A percentile compares a stretch with the other conserved stretches of the same genome.
Conservation (phyloP, 169 alveolate genomes). For the Eimeria sp. region DNA sequence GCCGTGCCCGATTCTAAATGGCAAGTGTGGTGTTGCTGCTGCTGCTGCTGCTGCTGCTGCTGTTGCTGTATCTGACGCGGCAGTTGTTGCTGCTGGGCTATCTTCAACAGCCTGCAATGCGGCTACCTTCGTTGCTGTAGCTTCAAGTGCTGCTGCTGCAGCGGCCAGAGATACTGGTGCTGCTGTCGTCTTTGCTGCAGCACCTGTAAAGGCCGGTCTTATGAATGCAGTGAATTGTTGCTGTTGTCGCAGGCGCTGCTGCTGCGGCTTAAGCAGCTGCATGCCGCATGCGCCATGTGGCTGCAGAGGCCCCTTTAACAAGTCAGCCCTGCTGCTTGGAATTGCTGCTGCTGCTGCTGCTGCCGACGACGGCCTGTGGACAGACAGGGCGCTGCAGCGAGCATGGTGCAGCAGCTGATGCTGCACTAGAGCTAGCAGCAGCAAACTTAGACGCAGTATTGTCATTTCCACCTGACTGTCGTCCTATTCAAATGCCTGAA, state of each 20-base stretch:
- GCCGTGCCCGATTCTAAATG: slow-evolving; percentile 87
- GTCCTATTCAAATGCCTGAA: not conserved
- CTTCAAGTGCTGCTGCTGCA: slow-evolving; percentile 1
- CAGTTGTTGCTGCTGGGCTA: not conserved
- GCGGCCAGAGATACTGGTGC: not conserved
- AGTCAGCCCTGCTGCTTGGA: not conserved
- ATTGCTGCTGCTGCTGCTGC: slow-evolving; percentile 24
- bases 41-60: slow-evolving; percentile 28
- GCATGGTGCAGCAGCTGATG: slow-evolving; percentile 2
- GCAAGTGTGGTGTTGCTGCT: slow-evolving; percentile 8
- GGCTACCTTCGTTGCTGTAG: not conserved
- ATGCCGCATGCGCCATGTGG: not conserved
- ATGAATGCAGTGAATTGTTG: not conserved
- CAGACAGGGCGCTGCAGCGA: not conserved
- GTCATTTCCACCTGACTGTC: not conserved
- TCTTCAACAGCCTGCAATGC: not conserved
- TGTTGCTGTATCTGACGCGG: not conserved
- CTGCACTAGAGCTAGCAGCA: not conserved
- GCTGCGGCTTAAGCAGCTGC: slow-evolving; percentile 14
- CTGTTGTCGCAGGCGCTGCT: not conserved
- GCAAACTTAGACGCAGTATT: not conserved
- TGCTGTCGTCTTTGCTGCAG: not conserved
- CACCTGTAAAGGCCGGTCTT: not conserved
- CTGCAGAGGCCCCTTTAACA: not conserved
- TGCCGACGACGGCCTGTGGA: not conserved